Percentiles rank a stretch among this genome's conserved stretches.
Evolutionary conservation across 768 basidiomycete genomes (phyloP).

Genomic region (Lyophyllum semitale): DNA sequence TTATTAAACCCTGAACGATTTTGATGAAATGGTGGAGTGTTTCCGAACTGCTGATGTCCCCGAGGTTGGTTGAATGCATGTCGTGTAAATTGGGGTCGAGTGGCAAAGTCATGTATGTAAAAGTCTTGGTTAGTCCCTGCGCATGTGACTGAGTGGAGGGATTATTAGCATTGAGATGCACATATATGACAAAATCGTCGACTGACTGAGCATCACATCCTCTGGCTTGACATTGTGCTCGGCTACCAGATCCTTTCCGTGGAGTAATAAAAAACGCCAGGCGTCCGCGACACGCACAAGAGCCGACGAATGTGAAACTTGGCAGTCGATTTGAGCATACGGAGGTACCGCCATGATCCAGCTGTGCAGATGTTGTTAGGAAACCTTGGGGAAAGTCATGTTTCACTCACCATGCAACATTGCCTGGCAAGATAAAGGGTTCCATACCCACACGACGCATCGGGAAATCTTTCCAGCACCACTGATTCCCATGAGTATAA

Average conservation of each 20-base stretch:
- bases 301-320: constrained; percentile 32
- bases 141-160: constrained; percentile 34
- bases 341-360: constrained; percentile 47
- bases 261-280: constrained; percentile 38
- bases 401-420: constrained; percentile 30
- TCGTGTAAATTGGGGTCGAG: constrained; percentile 15
- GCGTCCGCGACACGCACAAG: constrained; percentile 31
- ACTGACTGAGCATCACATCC: constrained; percentile 44
- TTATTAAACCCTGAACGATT: constrained; percentile 10
- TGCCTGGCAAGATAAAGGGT: constrained; percentile 32
- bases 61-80: constrained; percentile 14
- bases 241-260: constrained; percentile 31
- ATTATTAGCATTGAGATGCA: background rate
- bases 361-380: constrained; percentile 21
- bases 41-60: constrained; percentile 12
- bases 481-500: constrained; percentile 30
- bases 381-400: background rate
- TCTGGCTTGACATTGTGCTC: constrained; percentile 37
- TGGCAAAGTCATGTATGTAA: constrained; percentile 34
- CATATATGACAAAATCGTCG: background rate
- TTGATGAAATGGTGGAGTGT: constrained; percentile 10
- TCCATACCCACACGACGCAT: constrained; percentile 30
- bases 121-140: constrained; percentile 43
- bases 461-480: constrained; percentile 38
- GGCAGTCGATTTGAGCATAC: constrained; percentile 37